phyloP scores from a whole-genome alignment of 2,329 filamentous ascomycete species.

The Penicillium digitatum region DNA sequence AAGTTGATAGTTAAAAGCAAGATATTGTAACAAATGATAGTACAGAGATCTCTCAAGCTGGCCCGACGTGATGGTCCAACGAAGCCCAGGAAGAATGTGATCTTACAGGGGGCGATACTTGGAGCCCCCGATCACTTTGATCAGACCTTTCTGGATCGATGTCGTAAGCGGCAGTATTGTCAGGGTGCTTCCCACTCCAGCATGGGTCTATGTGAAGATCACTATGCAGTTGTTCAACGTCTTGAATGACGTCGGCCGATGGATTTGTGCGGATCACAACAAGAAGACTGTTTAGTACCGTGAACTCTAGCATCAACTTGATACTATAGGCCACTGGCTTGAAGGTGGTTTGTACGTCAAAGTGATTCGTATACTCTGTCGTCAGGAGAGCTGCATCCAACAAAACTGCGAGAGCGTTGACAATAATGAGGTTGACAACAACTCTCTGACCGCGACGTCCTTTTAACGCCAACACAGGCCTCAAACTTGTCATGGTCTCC shows the following conservation, averaged over 20 bases:
- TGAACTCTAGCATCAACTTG: not conserved
- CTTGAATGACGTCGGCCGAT: not conserved
- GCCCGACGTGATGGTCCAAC: not conserved
- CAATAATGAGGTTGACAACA: not conserved
- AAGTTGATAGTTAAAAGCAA: not conserved
- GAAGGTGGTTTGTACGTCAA: not conserved
- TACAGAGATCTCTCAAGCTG: not conserved
- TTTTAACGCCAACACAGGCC: not conserved
- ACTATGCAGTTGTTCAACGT: not conserved
- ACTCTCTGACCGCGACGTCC: not conserved
- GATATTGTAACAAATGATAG: not conserved
- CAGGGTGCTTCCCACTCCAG: not conserved
- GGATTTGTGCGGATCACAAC: not conserved
- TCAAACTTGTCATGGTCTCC: not conserved
- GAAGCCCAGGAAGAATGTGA: not conserved
- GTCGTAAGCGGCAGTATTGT: not conserved
- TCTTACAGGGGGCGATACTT: not conserved
- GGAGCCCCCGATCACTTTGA: not conserved
- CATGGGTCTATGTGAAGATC: not conserved
- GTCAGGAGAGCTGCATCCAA: not conserved
- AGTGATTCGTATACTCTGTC: not conserved
- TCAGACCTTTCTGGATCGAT: not conserved
- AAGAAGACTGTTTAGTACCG: not conserved
- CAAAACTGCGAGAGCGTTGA: not conserved
- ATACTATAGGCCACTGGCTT: not conserved